Evolutionary conservation across 2,329 filamentous ascomycete genomes (phyloP).

Genomic region (Dactylella cylindrospora): DNA sequence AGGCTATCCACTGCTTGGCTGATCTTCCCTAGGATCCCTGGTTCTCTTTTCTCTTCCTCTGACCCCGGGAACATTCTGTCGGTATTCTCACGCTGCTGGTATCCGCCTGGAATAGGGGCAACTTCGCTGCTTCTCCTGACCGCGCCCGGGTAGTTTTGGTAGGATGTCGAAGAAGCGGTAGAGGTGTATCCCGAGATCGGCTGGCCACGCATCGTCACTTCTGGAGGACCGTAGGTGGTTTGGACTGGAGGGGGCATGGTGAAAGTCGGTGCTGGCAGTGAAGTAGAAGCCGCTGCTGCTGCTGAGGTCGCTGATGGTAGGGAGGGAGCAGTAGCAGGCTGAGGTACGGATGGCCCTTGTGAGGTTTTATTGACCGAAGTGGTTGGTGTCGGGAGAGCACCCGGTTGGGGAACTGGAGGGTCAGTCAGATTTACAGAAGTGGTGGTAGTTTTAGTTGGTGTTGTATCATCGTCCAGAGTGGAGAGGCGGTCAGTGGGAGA

Average conservation of each 20-base stretch:
- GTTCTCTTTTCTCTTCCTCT: slow-evolving; percentile 12
- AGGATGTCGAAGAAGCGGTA: slow-evolving; percentile 17
- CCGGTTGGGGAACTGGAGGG: slow-evolving; percentile 33
- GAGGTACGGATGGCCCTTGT: slow-evolving; percentile 7
- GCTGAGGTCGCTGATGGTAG: slow-evolving; percentile 15
- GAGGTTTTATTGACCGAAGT: slow-evolving; percentile 8
- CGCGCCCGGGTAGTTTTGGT: slow-evolving; percentile 22
- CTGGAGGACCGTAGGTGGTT: slow-evolving; percentile 24
- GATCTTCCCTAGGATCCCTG: slow-evolving; percentile 22
- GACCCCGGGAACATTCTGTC: slow-evolving; percentile 1
- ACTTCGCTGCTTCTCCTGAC: slow-evolving; percentile 22
- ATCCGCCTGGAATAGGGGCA: slow-evolving; percentile 23
- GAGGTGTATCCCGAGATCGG: slow-evolving; percentile 23
- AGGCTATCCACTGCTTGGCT: slow-evolving; percentile 35
- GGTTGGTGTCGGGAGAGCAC: slow-evolving; percentile 13
- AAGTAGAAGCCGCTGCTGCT: slow-evolving; percentile 9
- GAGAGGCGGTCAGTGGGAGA: slow-evolving; percentile 9
- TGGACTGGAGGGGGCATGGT: slow-evolving; percentile 36
- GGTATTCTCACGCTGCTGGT: slow-evolving; percentile 18
- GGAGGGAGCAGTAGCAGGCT: slow-evolving; percentile 9
- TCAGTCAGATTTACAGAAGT: slow-evolving; percentile 38
- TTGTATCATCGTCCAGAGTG: slow-evolving; percentile 26
- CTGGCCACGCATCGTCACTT: slow-evolving; percentile 24
- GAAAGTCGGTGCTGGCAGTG: slow-evolving; percentile 24
- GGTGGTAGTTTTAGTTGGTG: slow-evolving; percentile 17